These are phyloP conservation scores for Aspergillus versicolor DNA, from an alignment of 2,329 filamentous ascomycete genomes.

Conservation along the genomic window DNA sequence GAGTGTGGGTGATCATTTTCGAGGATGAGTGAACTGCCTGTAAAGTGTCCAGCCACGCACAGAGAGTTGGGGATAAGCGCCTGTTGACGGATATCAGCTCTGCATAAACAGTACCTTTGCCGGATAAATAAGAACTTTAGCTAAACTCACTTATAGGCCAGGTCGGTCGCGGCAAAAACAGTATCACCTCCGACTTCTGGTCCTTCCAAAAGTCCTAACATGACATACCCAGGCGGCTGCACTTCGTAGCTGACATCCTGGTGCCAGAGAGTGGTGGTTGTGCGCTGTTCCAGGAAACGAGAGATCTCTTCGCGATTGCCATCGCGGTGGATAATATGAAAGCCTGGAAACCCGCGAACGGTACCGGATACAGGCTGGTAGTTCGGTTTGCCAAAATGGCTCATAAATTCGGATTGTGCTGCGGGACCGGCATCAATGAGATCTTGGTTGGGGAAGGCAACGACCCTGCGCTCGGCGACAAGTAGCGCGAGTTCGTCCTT, in stretches of 20 bases:
- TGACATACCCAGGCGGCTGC: conserved; percentile 49
- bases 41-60: conserved; percentile 36
- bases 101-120: not conserved
- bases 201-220: conserved; percentile 50
- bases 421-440: conserved; percentile 47
- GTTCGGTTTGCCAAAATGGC: conserved; percentile 47
- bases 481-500: conserved; percentile 60
- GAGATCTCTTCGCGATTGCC: conserved; percentile 45
- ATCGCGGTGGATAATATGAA: conserved; percentile 48
- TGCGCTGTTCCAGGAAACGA: conserved; percentile 43
- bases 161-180: conserved; percentile 46
- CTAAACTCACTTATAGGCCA: conserved; percentile 44
- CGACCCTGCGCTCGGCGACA: conserved; percentile 65
- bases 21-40: conserved; percentile 41
- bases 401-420: conserved; percentile 45
- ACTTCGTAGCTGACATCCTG: conserved; percentile 52
- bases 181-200: conserved; percentile 53
- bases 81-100: conserved; percentile 15
- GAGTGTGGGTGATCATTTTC: conserved; percentile 46
- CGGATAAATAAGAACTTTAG: not conserved
- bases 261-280: conserved; percentile 50
- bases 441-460: conserved; percentile 54
- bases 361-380: conserved; percentile 47
- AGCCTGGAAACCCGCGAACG: conserved; percentile 43
- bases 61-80: conserved; percentile 52